Conservation (phyloP, 1,284 basidiomycete genomes). For the Violaceomyces palustris region DNA sequence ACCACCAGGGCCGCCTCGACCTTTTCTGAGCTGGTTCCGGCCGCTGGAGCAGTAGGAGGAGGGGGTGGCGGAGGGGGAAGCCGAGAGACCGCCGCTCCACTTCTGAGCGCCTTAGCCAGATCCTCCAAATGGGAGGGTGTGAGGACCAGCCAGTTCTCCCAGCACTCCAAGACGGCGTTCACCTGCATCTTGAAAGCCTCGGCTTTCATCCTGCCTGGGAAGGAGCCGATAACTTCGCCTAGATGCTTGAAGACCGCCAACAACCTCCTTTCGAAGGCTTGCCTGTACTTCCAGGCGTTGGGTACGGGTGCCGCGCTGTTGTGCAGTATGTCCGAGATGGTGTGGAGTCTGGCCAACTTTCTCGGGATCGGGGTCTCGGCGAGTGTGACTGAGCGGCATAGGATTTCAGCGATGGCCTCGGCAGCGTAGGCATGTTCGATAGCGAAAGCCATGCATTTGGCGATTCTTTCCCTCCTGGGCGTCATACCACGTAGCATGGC, state of each 20-base stretch:
- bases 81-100: too few relatives aligned
- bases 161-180: slow-evolving; percentile 75
- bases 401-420: slow-evolving; percentile 55
- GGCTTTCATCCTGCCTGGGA: slow-evolving; percentile 33
- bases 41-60: slow-evolving; percentile 5
- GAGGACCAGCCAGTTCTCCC: slow-evolving; percentile 78
- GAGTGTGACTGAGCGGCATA: slow-evolving; percentile 55
- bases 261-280: slow-evolving; percentile 24
- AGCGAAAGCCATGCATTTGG: slow-evolving; percentile 89
- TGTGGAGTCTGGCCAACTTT: slow-evolving; percentile 87
- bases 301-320: slow-evolving; percentile 84
- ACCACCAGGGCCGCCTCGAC: background rate
- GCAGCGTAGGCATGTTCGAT: slow-evolving; percentile 71
- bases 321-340: slow-evolving; percentile 95
- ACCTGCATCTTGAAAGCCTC: slow-evolving; percentile 68
- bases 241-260: slow-evolving; percentile 37
- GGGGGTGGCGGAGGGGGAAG: too few relatives aligned
- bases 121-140: slow-evolving; percentile 70
- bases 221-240: slow-evolving; percentile 22
- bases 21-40: background rate
- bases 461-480: slow-evolving; percentile 82
- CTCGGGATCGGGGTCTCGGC: slow-evolving; percentile 86
- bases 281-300: slow-evolving; percentile 57
- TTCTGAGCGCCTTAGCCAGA: slow-evolving; percentile 24
- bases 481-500: slow-evolving; percentile 80